Evolutionary conservation across 305 asterid genomes (phyloP), one percentile per base, ranked within the genome.

Genomic region (Fraxinus velutina): DNA sequence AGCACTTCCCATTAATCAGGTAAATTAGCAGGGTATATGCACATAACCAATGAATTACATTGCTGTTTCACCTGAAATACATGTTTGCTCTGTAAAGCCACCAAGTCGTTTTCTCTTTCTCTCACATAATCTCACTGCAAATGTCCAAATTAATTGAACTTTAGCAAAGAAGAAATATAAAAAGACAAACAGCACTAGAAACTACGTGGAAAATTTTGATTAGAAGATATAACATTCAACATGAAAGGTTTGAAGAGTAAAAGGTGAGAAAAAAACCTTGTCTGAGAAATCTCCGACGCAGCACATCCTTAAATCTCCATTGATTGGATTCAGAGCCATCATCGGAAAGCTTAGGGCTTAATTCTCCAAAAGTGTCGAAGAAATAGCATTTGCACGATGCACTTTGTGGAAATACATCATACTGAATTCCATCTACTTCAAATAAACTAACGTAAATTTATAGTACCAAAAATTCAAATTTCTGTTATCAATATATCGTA

Each of bases 301-400:
- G 89, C 81, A 94, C 94, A 75, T 92, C 98, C 82, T 79, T 85
- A 70, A 84, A 86, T 79, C 91, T 88, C 76, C 83, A 76, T 81
- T 82, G 85, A 72, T 89, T 87, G 76, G 87, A 81, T 79, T 86
- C 91, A 62, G 84, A 80, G 37, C 86, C 81, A 66, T 83, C 85
- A 44, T 74, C 84, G n/a, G 70, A 57, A 50, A 44, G 75, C 68
- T 37, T 83, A 75, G 89, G 87, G 84, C 90, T 89, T 50, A 83
- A 85, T 72, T 86, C 84, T 79, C 97, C 96, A 92, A 92, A 83
- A 86, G 87, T 84, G 88, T 94, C 94, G 79, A 89, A 94, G 92
- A 94, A 96, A 88, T 92, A 93, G 92, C 99, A 96, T 81, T 91
- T 96, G 92, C 99, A 96, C 27, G 92, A 84, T 66, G 89, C 90